A percentile compares a stretch with the other conserved stretches of the same genome.
Evolutionary conservation across 768 basidiomycete species (phyloP).

Genomic region (Suillus cothurnatus): DNA sequence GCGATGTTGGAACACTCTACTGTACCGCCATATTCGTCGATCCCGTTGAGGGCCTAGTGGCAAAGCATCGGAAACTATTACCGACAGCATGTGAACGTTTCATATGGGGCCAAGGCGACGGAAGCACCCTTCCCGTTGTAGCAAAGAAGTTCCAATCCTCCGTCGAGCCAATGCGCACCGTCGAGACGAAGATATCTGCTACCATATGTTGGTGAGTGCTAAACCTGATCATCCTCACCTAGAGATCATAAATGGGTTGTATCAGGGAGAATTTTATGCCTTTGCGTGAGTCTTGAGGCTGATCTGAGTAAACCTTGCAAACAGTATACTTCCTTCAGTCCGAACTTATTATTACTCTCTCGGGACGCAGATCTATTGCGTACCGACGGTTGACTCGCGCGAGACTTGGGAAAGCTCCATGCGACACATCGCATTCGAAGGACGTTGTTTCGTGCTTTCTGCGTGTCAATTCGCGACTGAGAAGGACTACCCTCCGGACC

Average conservation of each 20-base stretch:
- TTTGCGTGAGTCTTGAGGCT: slow-evolving; percentile 41
- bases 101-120: slow-evolving; percentile 66
- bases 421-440: slow-evolving; percentile 66
- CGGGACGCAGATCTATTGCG: slow-evolving; percentile 64
- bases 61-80: slow-evolving; percentile 64
- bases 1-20: slow-evolving; percentile 60
- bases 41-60: slow-evolving; percentile 52
- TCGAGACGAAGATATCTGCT: slow-evolving; percentile 51
- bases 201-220: slow-evolving; percentile 57
- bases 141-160: slow-evolving; percentile 38
- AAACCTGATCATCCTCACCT: neutral
- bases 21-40: slow-evolving; percentile 62
- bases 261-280: slow-evolving; percentile 75
- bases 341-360: slow-evolving; percentile 60
- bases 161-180: slow-evolving; percentile 18
- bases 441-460: slow-evolving; percentile 68
- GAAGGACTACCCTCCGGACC: slow-evolving; percentile 52
- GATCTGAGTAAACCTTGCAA: neutral
- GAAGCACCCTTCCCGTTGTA: slow-evolving; percentile 52
- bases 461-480: slow-evolving; percentile 62
- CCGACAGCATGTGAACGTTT: slow-evolving; percentile 63
- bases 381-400: slow-evolving; percentile 65
- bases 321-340: slow-evolving; percentile 36
- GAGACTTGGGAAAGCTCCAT: slow-evolving; percentile 59
- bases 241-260: neutral